Conservation (phyloP, 2,329 filamentous ascomycete species). For the Bipolaris oryzae region DNA sequence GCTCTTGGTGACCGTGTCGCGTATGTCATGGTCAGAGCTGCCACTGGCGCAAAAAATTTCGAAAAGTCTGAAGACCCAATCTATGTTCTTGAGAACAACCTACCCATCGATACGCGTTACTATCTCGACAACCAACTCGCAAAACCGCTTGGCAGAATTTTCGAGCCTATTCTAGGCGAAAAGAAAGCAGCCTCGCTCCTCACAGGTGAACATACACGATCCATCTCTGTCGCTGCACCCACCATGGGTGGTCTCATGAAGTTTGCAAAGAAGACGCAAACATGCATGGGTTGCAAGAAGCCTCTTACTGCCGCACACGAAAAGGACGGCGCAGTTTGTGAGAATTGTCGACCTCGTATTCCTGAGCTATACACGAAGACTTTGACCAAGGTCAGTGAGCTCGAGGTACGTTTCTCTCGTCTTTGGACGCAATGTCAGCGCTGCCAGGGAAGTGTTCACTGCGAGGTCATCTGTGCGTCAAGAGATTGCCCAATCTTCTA, state of each 20-base stretch:
- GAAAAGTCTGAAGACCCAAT: constrained; percentile 97
- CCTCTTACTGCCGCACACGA: constrained; percentile 82
- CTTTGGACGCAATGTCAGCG: constrained; percentile 98
- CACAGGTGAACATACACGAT: constrained; percentile 91
- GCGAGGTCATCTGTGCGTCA: constrained; percentile 95
- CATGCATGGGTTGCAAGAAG: constrained; percentile 99
- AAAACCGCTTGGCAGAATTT: constrained; percentile 92
- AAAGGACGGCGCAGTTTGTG: constrained; percentile 83
- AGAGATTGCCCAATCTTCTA: constrained; percentile 99
- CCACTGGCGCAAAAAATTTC: constrained; percentile 89
- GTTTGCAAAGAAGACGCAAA: constrained; percentile 96
- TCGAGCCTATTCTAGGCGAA: constrained; percentile 95
- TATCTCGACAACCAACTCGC: constrained; percentile 98
- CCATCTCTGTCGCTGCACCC: constrained; percentile 89
- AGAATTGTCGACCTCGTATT: constrained; percentile 80
- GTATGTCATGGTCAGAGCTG: constrained; percentile 95
- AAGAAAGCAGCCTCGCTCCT: constrained; percentile 86
- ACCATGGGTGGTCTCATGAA: constrained; percentile 96
- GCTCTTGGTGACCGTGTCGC: constrained; percentile 93
- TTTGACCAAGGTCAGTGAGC: constrained; percentile 82
- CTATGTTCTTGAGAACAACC: constrained; percentile 94
- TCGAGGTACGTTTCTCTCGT: constrained; percentile 89
- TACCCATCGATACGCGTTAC: constrained; percentile 97
- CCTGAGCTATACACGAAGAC: constrained; percentile 95
- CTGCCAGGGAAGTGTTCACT: constrained; percentile 97